Percentiles rank a stretch among this genome's conserved stretches.
Conservation (phyloP, 2,329 filamentous ascomycete species). For the Ceratocystis smalleyi region DNA sequence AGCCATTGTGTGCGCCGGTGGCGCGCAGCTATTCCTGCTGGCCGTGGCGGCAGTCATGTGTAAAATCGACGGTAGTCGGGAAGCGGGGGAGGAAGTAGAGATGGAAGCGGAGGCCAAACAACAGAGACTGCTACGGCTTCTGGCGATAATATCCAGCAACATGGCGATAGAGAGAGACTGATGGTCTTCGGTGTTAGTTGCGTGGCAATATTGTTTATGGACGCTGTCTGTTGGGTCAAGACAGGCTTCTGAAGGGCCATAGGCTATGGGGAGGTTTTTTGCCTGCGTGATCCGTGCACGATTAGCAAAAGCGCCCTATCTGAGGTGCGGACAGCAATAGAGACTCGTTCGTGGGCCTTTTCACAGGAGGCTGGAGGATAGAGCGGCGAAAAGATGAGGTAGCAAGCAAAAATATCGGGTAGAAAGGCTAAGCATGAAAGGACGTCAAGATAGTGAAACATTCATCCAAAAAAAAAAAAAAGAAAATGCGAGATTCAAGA, state of each 20-base stretch:
- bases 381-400: not conserved
- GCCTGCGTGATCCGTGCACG: not conserved
- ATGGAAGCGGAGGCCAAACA: constrained; percentile 8
- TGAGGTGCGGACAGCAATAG: not conserved
- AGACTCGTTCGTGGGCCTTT: too few relatives aligned
- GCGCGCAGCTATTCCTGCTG: too few relatives aligned
- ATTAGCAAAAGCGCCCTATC: not conserved
- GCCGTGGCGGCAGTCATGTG: not conserved
- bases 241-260: not conserved
- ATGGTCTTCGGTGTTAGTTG: not conserved
- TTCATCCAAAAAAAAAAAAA: not conserved
- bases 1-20: constrained; percentile 21
- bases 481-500: not conserved
- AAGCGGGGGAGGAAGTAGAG: constrained; percentile 27
- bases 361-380: not conserved
- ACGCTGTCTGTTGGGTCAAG: not conserved
- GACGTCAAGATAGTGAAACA: too few relatives aligned
- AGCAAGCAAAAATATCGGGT: not conserved
- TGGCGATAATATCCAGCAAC: constrained; percentile 10
- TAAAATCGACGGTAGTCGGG: constrained; percentile 24
- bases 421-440: too few relatives aligned
- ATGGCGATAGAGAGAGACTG: constrained; percentile 1
- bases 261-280: not conserved
- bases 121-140: constrained; percentile 10
- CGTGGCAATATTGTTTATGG: not conserved